Conservation (phyloP, 148 eudicot genomes). For the Agrostemma githago region DNA sequence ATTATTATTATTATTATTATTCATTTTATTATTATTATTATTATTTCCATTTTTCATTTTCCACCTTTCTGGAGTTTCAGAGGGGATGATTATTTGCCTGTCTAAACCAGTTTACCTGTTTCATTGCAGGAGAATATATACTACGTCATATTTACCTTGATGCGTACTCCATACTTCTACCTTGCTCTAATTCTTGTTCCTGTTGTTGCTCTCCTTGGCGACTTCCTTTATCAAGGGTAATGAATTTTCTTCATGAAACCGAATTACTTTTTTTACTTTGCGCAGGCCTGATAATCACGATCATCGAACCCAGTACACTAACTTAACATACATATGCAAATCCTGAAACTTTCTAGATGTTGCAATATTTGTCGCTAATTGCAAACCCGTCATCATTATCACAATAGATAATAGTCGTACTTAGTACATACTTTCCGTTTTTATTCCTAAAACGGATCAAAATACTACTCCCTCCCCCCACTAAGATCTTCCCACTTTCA, state of each 20-base stretch:
- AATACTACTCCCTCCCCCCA: too few species aligned
- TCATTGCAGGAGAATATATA: constrained; percentile 64
- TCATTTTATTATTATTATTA: background rate
- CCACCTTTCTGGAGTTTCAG: background rate
- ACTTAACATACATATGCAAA: background rate
- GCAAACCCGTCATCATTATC: too few species aligned
- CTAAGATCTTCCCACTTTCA: too few species aligned
- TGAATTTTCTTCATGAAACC: background rate
- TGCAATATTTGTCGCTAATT: background rate
- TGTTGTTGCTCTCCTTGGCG: constrained; percentile 64
- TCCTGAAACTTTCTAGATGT: background rate
- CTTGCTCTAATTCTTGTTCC: constrained; percentile 71
- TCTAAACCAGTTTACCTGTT: constrained; percentile 2
- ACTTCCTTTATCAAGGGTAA: constrained; percentile 85
- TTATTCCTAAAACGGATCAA: too few species aligned
- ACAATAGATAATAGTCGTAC: too few species aligned
- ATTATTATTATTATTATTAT: background rate
- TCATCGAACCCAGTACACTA: background rate
- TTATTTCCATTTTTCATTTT: background rate
- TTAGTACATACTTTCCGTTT: too few species aligned
- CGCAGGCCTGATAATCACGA: background rate
- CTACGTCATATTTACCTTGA: constrained; percentile 59
- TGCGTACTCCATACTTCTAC: constrained; percentile 82
- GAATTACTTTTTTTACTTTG: too few species aligned
- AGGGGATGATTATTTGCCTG: constrained; percentile 6